These are phyloP conservation scores for Wilcoxina mikolae DNA, from an alignment of 495 filamentous ascomycete species.

Conservation along the genomic window DNA sequence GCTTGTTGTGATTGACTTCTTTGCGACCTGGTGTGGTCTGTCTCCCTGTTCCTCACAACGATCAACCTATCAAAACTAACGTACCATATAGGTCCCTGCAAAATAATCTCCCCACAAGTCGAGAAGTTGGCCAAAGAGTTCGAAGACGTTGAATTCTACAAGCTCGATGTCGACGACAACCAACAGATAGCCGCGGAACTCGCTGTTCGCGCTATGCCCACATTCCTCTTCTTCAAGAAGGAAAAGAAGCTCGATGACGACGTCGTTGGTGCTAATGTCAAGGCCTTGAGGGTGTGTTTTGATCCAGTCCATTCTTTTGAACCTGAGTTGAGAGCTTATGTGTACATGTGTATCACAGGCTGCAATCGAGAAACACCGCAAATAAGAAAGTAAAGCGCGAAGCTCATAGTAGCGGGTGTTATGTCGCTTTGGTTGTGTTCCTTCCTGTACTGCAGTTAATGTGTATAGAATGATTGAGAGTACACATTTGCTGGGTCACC, in stretches of 20 bases:
- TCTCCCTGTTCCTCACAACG: too few species aligned
- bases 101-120: slow-evolving; percentile 63
- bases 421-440: too few species aligned
- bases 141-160: slow-evolving; percentile 56
- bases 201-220: slow-evolving; percentile 87
- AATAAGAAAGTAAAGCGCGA: too few species aligned
- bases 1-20: slow-evolving; percentile 70
- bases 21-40: slow-evolving; percentile 68
- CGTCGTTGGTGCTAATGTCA: slow-evolving; percentile 69
- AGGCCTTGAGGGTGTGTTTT: slow-evolving; percentile 26
- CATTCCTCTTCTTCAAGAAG: slow-evolving; percentile 72
- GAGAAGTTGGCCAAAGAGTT: slow-evolving; percentile 45
- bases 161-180: slow-evolving; percentile 83
- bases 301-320: too few species aligned
- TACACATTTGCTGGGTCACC: too few species aligned
- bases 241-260: slow-evolving; percentile 47
- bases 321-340: too few species aligned
- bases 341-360: too few species aligned
- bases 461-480: too few species aligned
- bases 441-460: too few species aligned
- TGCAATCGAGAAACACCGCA: too few species aligned
- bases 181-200: slow-evolving; percentile 62
- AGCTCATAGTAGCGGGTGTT: too few species aligned
- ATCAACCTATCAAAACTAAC: too few species aligned
- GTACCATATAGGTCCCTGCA: slow-evolving; percentile 49